phyloP scores from a whole-genome alignment of 441 rosid species.

The Omphalea diandra region DNA sequence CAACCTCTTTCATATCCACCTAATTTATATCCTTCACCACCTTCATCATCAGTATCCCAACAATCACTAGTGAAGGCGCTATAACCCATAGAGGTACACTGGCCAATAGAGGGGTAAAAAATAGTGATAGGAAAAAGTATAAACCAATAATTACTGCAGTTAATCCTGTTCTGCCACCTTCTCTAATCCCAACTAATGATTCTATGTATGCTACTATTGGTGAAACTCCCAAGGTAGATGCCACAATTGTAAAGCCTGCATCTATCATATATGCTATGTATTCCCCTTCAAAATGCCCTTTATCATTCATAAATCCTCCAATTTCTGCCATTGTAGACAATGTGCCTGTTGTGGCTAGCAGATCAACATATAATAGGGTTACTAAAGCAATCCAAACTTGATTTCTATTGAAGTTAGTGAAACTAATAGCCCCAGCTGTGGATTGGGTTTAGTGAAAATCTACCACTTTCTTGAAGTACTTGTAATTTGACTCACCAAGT shows the following conservation, averaged over 20 bases:
- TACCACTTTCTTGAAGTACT: conserved; percentile 61
- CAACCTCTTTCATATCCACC: conserved; percentile 66
- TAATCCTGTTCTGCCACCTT: conserved; percentile 87
- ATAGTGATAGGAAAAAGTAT: conserved; percentile 56
- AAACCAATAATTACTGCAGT: conserved; percentile 68
- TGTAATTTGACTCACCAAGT: conserved; percentile 54
- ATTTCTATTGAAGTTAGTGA: conserved; percentile 45
- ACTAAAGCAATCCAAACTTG: conserved; percentile 71
- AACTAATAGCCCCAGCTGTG: conserved; percentile 67
- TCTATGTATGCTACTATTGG: conserved; percentile 65
- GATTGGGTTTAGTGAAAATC: conserved; percentile 71
- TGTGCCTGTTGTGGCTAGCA: conserved; percentile 67
- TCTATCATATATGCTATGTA: conserved; percentile 77
- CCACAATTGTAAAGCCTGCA: conserved; percentile 72
- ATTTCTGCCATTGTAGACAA: conserved; percentile 80
- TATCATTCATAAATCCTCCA: conserved; percentile 57
- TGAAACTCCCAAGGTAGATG: conserved; percentile 66
- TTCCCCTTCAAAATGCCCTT: conserved; percentile 76
- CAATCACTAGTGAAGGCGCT: conserved; percentile 77
- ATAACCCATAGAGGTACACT: conserved; percentile 92
- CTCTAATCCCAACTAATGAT: conserved; percentile 80
- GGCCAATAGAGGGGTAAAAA: conserved; percentile 63
- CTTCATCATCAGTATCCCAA: conserved; percentile 88
- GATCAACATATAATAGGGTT: conserved; percentile 67
- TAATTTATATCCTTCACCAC: conserved; percentile 69